Percentiles rank a stretch among this genome's conserved stretches.
Conservation (phyloP, 257 asterid species). For the Capsicum rhomboideum region DNA sequence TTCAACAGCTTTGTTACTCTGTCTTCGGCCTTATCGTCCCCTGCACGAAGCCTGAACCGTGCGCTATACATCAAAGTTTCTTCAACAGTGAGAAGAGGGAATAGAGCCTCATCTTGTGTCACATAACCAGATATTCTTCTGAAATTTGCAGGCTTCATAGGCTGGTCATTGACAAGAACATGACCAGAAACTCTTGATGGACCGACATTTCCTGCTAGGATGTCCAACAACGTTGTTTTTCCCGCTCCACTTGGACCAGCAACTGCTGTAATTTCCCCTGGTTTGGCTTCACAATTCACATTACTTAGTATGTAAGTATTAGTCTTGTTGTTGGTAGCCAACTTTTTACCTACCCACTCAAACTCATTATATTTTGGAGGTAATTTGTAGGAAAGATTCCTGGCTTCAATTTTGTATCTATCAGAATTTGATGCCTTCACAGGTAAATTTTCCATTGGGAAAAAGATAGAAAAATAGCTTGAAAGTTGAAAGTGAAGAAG, state of each 20-base stretch:
- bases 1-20: conserved; percentile 37
- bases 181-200: conserved; percentile 27
- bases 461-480: neutral
- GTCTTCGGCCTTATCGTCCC: neutral
- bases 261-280: conserved; percentile 68
- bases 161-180: conserved; percentile 43
- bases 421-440: conserved; percentile 12
- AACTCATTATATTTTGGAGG: conserved; percentile 15
- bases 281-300: conserved; percentile 48
- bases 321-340: neutral
- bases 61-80: conserved; percentile 65
- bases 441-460: conserved; percentile 41
- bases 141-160: conserved; percentile 33
- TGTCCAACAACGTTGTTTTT: conserved; percentile 62
- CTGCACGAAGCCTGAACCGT: conserved; percentile 39
- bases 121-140: conserved; percentile 59
- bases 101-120: conserved; percentile 64
- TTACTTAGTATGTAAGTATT: conserved; percentile 32
- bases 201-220: conserved; percentile 40
- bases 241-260: conserved; percentile 92
- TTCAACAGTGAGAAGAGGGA: conserved; percentile 67
- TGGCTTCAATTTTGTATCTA: conserved; percentile 28
- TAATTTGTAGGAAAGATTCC: conserved; percentile 40
- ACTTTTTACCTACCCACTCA: conserved; percentile 11
- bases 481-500: neutral